Percentiles rank a stretch among this genome's conserved stretches.
Conservation (phyloP, 768 basidiomycete genomes). For the Grammothele lineata region DNA sequence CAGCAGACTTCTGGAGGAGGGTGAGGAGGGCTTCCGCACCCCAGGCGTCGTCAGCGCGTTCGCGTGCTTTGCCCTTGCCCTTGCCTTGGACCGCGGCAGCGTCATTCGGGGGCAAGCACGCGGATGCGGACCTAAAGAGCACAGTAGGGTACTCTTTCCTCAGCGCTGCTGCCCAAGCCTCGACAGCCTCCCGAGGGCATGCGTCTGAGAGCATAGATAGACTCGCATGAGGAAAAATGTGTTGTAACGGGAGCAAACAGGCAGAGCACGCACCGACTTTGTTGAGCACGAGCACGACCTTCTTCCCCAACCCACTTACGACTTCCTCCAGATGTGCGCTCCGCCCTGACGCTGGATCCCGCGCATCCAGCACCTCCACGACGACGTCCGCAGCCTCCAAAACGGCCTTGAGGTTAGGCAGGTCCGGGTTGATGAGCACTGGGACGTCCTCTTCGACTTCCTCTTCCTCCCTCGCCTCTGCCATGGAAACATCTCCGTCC, state of each 20-base stretch:
- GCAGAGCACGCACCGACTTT: constrained; percentile 68
- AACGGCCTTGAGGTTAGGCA: constrained; percentile 61
- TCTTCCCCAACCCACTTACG: constrained; percentile 38
- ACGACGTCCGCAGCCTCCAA: constrained; percentile 77
- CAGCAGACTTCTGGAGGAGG: constrained; percentile 43
- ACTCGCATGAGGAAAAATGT: too few species aligned
- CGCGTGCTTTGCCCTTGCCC: constrained; percentile 31
- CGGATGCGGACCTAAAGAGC: constrained; percentile 69
- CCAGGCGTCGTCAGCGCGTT: constrained; percentile 50
- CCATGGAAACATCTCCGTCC: constrained; percentile 18
- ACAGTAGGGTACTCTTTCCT: constrained; percentile 58
- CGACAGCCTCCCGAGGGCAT: constrained; percentile 72
- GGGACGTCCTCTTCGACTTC: constrained; percentile 53
- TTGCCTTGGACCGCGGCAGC: constrained; percentile 19
- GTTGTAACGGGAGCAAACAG: constrained; percentile 1
- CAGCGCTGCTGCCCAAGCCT: constrained; percentile 63
- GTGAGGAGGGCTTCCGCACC: constrained; percentile 52
- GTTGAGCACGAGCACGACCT: constrained; percentile 68
- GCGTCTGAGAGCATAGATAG: constrained; percentile 53
- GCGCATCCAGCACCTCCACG: constrained; percentile 76
- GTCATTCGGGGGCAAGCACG: constrained; percentile 48
- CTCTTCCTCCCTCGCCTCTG: constrained; percentile 23
- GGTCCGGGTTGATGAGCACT: constrained; percentile 55
- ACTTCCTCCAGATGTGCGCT: constrained; percentile 60
- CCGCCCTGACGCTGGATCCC: constrained; percentile 74